These are phyloP conservation scores for Aspergillus steynii DNA, from an alignment of 495 filamentous ascomycete genomes.

Conservation along the genomic window DNA sequence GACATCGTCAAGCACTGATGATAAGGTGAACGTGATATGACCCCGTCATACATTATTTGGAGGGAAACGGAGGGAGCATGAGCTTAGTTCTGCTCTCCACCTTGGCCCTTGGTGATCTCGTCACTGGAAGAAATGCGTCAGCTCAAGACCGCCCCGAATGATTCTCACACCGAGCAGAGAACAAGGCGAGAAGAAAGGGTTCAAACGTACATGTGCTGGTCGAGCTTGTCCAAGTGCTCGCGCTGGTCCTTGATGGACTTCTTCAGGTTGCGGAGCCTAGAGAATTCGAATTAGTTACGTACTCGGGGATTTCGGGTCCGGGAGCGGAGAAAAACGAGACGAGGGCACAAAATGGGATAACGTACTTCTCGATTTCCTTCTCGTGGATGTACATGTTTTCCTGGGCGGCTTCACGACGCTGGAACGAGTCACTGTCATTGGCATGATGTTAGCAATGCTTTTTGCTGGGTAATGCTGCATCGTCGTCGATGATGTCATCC, in stretches of 20 bases:
- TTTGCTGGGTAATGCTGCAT: neutral
- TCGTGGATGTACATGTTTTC: slow-evolving; percentile 81
- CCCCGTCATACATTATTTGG: neutral
- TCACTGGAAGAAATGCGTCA: slow-evolving; percentile 48
- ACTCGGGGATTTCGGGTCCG: neutral
- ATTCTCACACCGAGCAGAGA: neutral
- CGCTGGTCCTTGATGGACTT: slow-evolving; percentile 79
- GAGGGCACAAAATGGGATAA: slow-evolving; percentile 1
- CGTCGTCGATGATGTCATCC: slow-evolving; percentile 23
- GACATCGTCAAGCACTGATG: neutral
- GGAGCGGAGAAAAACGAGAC: neutral
- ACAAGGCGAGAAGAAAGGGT: neutral
- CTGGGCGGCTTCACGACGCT: slow-evolving; percentile 81
- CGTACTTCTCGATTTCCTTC: slow-evolving; percentile 82
- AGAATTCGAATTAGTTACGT: neutral
- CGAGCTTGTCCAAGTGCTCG: slow-evolving; percentile 77
- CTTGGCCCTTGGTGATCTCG: slow-evolving; percentile 65
- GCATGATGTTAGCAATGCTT: neutral
- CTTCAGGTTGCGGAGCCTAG: slow-evolving; percentile 61
- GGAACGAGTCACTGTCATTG: slow-evolving; percentile 77
- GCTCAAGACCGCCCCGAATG: slow-evolving; percentile 6
- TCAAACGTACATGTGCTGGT: slow-evolving; percentile 74
- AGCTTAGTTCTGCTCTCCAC: slow-evolving; percentile 69
- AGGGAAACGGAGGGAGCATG: neutral
- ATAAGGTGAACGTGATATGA: neutral